These are phyloP conservation scores for Solanum virginianum DNA, from an alignment of 257 asterid species.

Conservation along the genomic window DNA sequence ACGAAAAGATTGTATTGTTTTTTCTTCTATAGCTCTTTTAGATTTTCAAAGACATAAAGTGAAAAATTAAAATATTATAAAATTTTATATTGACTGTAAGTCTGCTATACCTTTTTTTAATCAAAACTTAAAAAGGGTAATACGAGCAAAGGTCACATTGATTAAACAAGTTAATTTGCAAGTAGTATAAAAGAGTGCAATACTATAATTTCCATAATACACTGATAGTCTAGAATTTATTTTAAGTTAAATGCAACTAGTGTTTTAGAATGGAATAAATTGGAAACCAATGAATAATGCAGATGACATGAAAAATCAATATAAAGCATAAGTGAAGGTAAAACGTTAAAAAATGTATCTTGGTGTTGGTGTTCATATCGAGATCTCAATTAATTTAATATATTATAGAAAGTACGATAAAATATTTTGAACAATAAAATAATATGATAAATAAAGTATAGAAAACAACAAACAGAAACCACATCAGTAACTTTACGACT, in stretches of 20 bases:
- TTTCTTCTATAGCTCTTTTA: not conserved
- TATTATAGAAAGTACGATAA: no score
- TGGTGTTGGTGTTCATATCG: not conserved
- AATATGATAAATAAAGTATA: no score
- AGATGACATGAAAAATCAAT: not conserved
- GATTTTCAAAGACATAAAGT: not conserved
- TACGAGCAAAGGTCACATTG: not conserved
- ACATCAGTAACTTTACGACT: no score
- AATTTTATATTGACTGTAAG: no score
- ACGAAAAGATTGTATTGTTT: no score
- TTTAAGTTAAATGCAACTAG: not conserved
- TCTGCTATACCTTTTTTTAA: no score
- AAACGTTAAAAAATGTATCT: not conserved
- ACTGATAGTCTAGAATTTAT: not conserved
- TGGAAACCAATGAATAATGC: not conserved
- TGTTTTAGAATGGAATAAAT: not conserved
- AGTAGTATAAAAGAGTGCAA: not conserved
- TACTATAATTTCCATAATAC: not conserved
- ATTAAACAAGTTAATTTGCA: not conserved
- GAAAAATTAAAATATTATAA: no score
- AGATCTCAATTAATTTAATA: not conserved
- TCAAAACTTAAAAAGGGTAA: not conserved
- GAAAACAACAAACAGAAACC: no score
- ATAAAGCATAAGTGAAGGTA: not conserved
- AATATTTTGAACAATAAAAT: no score